These are phyloP conservation scores for Colletotrichum noveboracense DNA, from an alignment of 2,329 filamentous ascomycete genomes.

Conservation along the genomic window DNA sequence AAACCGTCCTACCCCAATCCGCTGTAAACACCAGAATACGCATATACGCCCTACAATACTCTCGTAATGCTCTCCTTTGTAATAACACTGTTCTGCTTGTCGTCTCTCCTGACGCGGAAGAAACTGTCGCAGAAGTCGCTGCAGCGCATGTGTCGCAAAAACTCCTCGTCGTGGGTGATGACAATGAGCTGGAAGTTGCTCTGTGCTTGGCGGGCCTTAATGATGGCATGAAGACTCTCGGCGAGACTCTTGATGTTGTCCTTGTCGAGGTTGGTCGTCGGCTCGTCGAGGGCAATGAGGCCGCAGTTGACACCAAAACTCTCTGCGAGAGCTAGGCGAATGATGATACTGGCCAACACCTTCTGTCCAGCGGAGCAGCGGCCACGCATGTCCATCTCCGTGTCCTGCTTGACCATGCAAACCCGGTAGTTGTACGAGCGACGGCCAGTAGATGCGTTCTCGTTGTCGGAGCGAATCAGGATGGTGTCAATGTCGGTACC, in stretches of 20 bases:
- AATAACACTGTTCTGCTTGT: constrained; percentile 87
- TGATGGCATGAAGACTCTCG: constrained; percentile 84
- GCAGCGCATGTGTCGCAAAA: constrained; percentile 90
- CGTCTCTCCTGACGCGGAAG: constrained; percentile 83
- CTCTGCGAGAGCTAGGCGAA: constrained; percentile 92
- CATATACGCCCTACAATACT: constrained; percentile 36
- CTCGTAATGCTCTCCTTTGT: constrained; percentile 68
- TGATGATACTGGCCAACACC: constrained; percentile 95
- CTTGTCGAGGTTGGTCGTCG: constrained; percentile 93
- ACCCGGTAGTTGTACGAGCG: constrained; percentile 96
- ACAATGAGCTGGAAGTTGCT: constrained; percentile 97
- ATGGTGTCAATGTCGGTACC: constrained; percentile 98
- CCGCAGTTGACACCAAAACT: constrained; percentile 97
- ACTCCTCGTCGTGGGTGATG: constrained; percentile 98
- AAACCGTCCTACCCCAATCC: not conserved
- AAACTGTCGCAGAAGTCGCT: constrained; percentile 93
- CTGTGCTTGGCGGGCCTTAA: constrained; percentile 81
- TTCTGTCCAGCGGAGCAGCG: constrained; percentile 97
- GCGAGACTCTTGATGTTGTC: constrained; percentile 95
- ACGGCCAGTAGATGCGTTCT: constrained; percentile 69
- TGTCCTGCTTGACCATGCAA: constrained; percentile 96
- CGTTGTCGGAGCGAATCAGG: constrained; percentile 89
- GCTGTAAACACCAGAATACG: not conserved
- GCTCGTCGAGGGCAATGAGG: constrained; percentile 94
- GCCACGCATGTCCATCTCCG: constrained; percentile 99